Conservation (phyloP, 495 filamentous ascomycete species). For the Alectoria sarmentosa region DNA sequence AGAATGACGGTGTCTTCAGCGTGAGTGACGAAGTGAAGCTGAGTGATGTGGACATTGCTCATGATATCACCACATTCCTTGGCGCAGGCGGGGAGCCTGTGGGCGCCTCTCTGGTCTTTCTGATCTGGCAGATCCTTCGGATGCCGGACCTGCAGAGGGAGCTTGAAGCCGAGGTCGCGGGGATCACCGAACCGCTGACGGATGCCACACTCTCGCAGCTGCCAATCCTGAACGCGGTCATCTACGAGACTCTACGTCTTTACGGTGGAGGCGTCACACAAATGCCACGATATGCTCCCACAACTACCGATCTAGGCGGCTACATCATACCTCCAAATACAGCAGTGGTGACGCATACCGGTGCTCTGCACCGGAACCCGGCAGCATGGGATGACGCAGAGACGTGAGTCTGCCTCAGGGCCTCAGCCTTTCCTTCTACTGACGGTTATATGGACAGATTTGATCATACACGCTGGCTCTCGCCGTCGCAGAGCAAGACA, state of each 20-base stretch:
- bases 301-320: constrained; percentile 10
- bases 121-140: constrained; percentile 17
- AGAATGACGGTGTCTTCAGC: constrained; percentile 6
- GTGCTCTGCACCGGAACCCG: constrained; percentile 17
- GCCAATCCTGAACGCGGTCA: constrained; percentile 15
- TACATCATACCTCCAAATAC: constrained; percentile 16
- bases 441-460: constrained; percentile 7
- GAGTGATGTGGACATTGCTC: constrained; percentile 17
- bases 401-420: constrained; percentile 1
- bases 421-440: background rate
- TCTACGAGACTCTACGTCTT: constrained; percentile 16
- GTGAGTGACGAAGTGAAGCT: constrained; percentile 16
- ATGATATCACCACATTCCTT: constrained; percentile 17
- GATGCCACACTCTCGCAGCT: constrained; percentile 11
- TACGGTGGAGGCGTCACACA: constrained; percentile 13
- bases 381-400: constrained; percentile 17
- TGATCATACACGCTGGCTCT: constrained; percentile 15
- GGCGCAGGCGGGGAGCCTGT: constrained; percentile 15
- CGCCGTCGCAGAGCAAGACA: constrained; percentile 9
- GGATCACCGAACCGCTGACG: constrained; percentile 9
- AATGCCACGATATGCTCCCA: constrained; percentile 8
- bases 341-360: constrained; percentile 12
- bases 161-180: constrained; percentile 17
- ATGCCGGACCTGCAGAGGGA: constrained; percentile 20
- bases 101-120: constrained; percentile 11